Conservation (phyloP, 495 filamentous ascomycete genomes). For the Tuber calosporum region DNA sequence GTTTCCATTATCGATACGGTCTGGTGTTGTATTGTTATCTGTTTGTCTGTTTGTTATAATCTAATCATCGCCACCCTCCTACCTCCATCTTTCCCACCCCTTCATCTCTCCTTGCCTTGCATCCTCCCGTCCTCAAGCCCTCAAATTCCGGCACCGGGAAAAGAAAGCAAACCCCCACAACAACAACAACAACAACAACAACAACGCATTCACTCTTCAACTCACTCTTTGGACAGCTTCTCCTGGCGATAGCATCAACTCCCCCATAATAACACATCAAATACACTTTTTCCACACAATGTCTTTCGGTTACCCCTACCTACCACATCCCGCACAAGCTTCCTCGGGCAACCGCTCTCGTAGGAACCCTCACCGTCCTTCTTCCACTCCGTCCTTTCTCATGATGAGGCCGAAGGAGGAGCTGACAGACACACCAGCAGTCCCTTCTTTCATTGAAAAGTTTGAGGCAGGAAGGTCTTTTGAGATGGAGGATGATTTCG, state of each 20-base stretch:
- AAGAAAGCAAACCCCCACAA: constrained; percentile 16
- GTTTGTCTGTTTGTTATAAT: constrained; percentile 27
- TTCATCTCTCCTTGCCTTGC: constrained; percentile 34
- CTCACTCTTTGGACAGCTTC: constrained; percentile 27
- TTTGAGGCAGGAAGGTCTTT: constrained; percentile 93
- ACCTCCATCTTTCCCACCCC: constrained; percentile 31
- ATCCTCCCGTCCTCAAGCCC: constrained; percentile 25
- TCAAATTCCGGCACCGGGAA: constrained; percentile 3
- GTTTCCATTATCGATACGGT: constrained; percentile 28
- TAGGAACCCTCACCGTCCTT: constrained; percentile 68
- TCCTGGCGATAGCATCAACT: constrained; percentile 35
- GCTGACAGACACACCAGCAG: constrained; percentile 65
- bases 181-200: too few species aligned
- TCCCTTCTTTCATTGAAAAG: constrained; percentile 68
- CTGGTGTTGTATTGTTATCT: constrained; percentile 29
- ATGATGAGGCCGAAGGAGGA: constrained; percentile 56
- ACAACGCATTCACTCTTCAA: constrained; percentile 31
- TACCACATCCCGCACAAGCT: constrained; percentile 56
- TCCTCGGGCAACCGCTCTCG: constrained; percentile 56
- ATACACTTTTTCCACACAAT: constrained; percentile 48
- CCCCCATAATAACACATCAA: constrained; percentile 33
- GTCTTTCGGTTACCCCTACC: constrained; percentile 70
- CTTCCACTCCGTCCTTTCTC: constrained; percentile 49
- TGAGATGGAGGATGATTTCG: constrained; percentile 92
- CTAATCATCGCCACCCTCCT: constrained; percentile 38